These are phyloP conservation scores for Pichia pseudocactophila DNA, from an alignment of 805 yeast species.

Conservation along the genomic window DNA sequence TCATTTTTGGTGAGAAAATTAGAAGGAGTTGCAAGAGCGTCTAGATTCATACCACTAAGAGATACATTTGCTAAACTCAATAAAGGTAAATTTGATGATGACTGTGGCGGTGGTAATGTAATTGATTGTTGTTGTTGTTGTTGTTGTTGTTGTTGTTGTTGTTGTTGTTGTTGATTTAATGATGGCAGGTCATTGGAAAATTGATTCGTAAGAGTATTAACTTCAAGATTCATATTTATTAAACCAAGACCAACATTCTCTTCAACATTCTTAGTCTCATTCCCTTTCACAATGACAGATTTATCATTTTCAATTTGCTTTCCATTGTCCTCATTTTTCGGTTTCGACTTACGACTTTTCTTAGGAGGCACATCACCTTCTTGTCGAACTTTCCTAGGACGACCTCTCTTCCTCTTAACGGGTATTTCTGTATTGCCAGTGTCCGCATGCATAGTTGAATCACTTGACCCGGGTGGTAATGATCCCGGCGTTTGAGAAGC, in stretches of 20 bases:
- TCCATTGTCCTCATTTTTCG: too few species aligned
- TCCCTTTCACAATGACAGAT: too few species aligned
- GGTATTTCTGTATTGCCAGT: not conserved
- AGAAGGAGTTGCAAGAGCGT: conserved; percentile 4
- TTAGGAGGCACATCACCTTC: not conserved
- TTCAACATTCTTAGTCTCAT: too few species aligned
- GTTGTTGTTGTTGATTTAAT: not conserved
- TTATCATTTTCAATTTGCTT: too few species aligned
- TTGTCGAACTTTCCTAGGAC: not conserved
- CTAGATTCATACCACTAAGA: conserved; percentile 1
- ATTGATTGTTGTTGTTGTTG: not conserved
- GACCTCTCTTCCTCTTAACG: not conserved
- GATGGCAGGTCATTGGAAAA: too few species aligned
- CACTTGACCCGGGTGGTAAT: too few species aligned
- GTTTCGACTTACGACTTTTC: not conserved
- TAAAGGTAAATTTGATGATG: conserved; percentile 1
- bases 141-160: not conserved
- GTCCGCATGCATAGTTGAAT: too few species aligned
- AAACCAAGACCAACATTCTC: too few species aligned
- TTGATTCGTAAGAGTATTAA: too few species aligned
- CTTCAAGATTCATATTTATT: too few species aligned
- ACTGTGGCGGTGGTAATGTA: conserved; percentile 1
- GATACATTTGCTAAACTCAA: conserved; percentile 8
- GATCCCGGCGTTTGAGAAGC: too few species aligned
- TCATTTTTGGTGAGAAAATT: conserved; percentile 3